Evolutionary conservation across 2,329 filamentous ascomycete species (phyloP), one percentile per base, ranked within the genome.

Genomic region (Fusarium longipes): DNA sequence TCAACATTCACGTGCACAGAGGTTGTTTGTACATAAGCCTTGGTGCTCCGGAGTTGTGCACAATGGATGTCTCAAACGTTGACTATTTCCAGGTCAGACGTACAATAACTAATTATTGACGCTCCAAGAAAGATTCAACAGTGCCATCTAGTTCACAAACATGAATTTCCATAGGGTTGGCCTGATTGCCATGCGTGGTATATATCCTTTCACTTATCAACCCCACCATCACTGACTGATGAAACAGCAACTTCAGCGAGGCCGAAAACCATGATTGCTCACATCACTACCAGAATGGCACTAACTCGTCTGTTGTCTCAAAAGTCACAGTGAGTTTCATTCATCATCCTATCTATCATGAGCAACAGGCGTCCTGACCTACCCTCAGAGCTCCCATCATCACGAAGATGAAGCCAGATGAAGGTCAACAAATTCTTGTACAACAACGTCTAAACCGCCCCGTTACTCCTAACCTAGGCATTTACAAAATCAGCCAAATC

Each of bases 381-480:
- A 1, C 18, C 15, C 8, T 2, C 6, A 66, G 56, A 20, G 27
- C 15, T 9, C 15, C 27, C 1, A 24, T 10, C 2, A 51, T 66
- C n/a, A 47, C 50, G 12, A 45, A 9, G 12, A 15, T 48, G 9
- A 52, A 30, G 6, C 38, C 36, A 3, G 24, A 48, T 12, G 40
- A 66, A 35, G 56, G 49, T 11, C 56, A 63, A 6, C 35, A 52
- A 11, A 42, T 66, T 10, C 56, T 66, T 1, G 32, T 40, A 5
- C 52, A 66, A 5, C 63, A 66, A 3, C 63, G 63, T 1, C 62
- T 66, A 4, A 63, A 38, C 22, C 56, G 62, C 6, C 63, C 63
- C 1, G 45, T 66, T 8, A 51, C 63, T 1, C 63, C 63, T 2
- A 49, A 66, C 8, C 63, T 65, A 8, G 22, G 56, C 11, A 65